phyloP scores from a whole-genome alignment of 768 basidiomycete genomes.

The Nidularia pulvinata region DNA sequence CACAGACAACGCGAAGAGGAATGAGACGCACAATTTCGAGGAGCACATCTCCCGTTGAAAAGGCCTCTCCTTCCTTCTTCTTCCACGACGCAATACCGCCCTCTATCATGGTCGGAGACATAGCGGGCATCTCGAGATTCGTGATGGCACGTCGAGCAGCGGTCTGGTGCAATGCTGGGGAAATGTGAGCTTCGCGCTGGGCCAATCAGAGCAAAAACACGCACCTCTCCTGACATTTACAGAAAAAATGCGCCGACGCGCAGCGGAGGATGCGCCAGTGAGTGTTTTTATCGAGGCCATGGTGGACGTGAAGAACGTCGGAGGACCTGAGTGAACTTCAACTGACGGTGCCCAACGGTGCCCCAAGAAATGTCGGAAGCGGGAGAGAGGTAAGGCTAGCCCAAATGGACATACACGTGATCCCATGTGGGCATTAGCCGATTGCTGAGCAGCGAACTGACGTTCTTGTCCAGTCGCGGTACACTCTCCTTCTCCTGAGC shows the following conservation, averaged over 20 bases:
- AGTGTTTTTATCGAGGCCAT: constrained; percentile 14
- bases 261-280: background rate
- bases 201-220: constrained; percentile 5
- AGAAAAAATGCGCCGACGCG: background rate
- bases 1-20: background rate
- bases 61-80: constrained; percentile 81
- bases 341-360: background rate
- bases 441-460: too few relatives aligned
- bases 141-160: constrained; percentile 51
- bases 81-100: constrained; percentile 94
- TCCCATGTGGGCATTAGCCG: too few relatives aligned
- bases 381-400: too few relatives aligned
- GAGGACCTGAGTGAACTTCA: background rate
- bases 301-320: background rate
- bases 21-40: constrained; percentile 76
- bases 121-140: constrained; percentile 90
- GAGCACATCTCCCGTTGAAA: constrained; percentile 80
- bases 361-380: background rate
- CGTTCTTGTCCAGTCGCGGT: too few relatives aligned
- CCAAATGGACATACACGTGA: too few relatives aligned
- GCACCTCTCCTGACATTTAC: constrained; percentile 7
- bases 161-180: constrained; percentile 12
- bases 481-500: too few relatives aligned
- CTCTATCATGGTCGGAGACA: constrained; percentile 98
- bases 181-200: background rate